A percentile compares a stretch with the other conserved stretches of the same genome.
phyloP scores from a whole-genome alignment of 108 stramenopile species.

The Aurantiochytrium sp. region DNA sequence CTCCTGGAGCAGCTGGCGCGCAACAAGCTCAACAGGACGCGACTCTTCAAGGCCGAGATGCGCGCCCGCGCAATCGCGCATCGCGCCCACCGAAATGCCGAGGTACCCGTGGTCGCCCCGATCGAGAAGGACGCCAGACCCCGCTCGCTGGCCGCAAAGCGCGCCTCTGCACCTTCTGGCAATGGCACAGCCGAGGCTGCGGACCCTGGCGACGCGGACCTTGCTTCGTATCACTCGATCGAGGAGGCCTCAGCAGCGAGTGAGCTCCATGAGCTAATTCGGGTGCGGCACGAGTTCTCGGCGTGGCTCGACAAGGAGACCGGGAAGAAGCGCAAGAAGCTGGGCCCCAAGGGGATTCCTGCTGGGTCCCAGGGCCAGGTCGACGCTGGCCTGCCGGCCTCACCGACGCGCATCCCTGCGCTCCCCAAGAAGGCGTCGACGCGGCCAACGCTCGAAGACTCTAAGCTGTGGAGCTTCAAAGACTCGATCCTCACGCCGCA shows the following conservation, averaged over 20 bases:
- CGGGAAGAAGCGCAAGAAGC: neutral
- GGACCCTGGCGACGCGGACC: neutral
- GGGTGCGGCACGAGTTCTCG: neutral
- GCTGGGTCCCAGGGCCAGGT: no score
- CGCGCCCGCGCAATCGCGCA: conserved; percentile 14
- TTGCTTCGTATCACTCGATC: neutral
- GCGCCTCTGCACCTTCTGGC: no score
- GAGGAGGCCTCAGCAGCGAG: neutral
- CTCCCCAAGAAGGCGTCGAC: no score
- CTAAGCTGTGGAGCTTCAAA: neutral
- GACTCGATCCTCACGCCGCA: neutral
- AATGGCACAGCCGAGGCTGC: no score
- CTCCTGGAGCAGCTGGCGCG: conserved; percentile 8
- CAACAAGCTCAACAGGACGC: conserved; percentile 6
- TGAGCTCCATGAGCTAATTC: neutral
- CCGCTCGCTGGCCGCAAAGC: no score
- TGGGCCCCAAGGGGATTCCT: no score
- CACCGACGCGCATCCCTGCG: neutral
- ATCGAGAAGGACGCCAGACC: no score
- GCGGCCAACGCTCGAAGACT: neutral
- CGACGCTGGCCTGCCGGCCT: no score
- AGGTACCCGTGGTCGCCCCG: no score
- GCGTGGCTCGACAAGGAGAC: neutral
- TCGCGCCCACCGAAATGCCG: neutral
- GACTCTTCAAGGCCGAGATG: neutral